phyloP scores from a whole-genome alignment of 2,329 filamentous ascomycete genomes.

The Paecilomyces dactylethromorphus region DNA sequence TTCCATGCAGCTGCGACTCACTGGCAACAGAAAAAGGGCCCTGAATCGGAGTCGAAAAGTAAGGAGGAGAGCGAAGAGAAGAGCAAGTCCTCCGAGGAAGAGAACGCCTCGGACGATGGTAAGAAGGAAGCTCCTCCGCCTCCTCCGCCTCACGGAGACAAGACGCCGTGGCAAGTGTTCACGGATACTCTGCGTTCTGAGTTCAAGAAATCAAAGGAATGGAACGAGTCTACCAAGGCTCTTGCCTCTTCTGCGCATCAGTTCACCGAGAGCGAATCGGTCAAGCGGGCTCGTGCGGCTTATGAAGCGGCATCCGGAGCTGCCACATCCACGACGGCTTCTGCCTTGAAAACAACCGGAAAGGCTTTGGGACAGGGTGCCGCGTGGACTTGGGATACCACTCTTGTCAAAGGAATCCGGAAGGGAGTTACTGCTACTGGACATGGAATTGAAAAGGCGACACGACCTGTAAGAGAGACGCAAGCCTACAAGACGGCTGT shows the following conservation, averaged over 20 bases:
- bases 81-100: conserved; percentile 14
- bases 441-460: conserved; percentile 86
- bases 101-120: conserved; percentile 37
- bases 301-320: conserved; percentile 82
- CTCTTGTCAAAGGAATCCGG: conserved; percentile 83
- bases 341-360: conserved; percentile 78
- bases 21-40: conserved; percentile 26
- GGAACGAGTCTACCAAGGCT: conserved; percentile 98
- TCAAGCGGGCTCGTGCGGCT: conserved; percentile 76
- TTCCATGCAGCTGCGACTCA: conserved; percentile 29
- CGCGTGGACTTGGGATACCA: conserved; percentile 94
- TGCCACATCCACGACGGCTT: conserved; percentile 69
- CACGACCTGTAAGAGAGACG: conserved; percentile 85
- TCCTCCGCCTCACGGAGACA: conserved; percentile 94
- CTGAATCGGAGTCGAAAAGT: conserved; percentile 36
- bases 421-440: conserved; percentile 81
- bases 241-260: conserved; percentile 82
- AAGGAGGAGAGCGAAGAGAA: conserved; percentile 32
- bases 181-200: conserved; percentile 90
- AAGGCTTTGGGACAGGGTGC: conserved; percentile 84
- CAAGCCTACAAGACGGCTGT: conserved; percentile 73
- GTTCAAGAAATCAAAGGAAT: conserved; percentile 96
- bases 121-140: conserved; percentile 65
- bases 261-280: conserved; percentile 86
- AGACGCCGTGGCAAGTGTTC: conserved; percentile 98